phyloP scores from a whole-genome alignment of 441 rosid species.

The Metrosideros polymorpha region DNA sequence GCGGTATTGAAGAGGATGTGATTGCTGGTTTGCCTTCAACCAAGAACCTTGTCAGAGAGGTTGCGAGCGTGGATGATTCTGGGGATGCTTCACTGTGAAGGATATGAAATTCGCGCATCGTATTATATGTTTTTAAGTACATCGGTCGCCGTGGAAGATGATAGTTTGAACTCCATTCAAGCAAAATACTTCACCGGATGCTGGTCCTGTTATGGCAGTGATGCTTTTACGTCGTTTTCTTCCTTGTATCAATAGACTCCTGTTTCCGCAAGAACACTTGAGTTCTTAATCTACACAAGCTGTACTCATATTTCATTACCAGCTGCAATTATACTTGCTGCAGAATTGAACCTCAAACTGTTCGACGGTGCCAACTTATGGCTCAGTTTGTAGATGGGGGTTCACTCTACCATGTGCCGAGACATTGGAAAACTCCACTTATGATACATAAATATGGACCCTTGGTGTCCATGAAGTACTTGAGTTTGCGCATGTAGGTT shows the following conservation, averaged over 20 bases:
- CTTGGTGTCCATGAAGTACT: not conserved
- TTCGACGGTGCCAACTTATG: not conserved
- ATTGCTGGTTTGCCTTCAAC: slow-evolving; percentile 80
- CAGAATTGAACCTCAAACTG: not conserved
- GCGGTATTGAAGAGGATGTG: slow-evolving; percentile 70
- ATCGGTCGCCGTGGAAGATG: not conserved
- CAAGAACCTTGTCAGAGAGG: slow-evolving; percentile 46
- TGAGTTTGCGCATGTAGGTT: not conserved
- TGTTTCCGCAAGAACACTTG: not conserved
- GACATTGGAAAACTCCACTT: not conserved
- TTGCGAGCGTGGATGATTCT: slow-evolving; percentile 18
- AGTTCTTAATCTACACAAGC: not conserved
- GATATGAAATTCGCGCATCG: not conserved
- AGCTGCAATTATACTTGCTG: not conserved
- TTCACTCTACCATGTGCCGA: not conserved
- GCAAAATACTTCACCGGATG: not conserved
- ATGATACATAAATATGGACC: not conserved
- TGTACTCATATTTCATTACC: not conserved
- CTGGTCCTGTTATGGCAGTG: not conserved
- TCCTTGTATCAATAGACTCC: not conserved
- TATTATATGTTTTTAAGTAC: not conserved
- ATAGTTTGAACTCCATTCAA: not conserved
- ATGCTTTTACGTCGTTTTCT: not conserved
- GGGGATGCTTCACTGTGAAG: slow-evolving; percentile 34
- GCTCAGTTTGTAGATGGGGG: not conserved